These are phyloP conservation scores for Herpotrichia juniperi DNA, from an alignment of 2,329 filamentous ascomycete species.

Conservation along the genomic window DNA sequence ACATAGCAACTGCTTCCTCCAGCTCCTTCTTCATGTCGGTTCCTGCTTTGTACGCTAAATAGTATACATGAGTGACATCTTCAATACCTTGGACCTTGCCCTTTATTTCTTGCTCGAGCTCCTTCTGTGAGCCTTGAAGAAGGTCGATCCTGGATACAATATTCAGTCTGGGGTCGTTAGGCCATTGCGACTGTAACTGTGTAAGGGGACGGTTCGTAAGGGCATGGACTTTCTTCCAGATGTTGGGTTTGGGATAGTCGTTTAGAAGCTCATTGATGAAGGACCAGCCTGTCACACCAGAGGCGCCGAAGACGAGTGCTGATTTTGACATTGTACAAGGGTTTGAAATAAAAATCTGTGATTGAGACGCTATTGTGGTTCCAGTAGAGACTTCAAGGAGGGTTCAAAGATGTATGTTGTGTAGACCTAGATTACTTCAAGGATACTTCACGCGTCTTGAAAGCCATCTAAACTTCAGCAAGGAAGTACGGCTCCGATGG, in stretches of 20 bases:
- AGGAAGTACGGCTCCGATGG: no score
- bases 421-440: no score
- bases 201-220: slow-evolving; percentile 49
- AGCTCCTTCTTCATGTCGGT: slow-evolving; percentile 47
- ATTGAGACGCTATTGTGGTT: no score
- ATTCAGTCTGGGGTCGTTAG: slow-evolving; percentile 46
- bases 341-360: no score
- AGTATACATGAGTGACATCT: slow-evolving; percentile 53
- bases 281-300: slow-evolving; percentile 52
- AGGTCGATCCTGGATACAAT: slow-evolving; percentile 53
- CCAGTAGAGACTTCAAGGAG: no score
- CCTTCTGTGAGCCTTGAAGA: slow-evolving; percentile 45
- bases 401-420: no score
- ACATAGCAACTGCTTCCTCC: slow-evolving; percentile 50
- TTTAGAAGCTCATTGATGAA: slow-evolving; percentile 48
- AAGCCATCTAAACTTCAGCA: no score
- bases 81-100: slow-evolving; percentile 42
- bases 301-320: slow-evolving; percentile 51
- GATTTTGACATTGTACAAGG: slow-evolving; percentile 44
- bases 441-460: no score
- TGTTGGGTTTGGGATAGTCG: slow-evolving; percentile 43
- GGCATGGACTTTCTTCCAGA: slow-evolving; percentile 48
- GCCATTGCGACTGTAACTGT: slow-evolving; percentile 41
- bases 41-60: slow-evolving; percentile 52
- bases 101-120: slow-evolving; percentile 43